A percentile compares a stretch with the other conserved stretches of the same genome.
phyloP scores from a whole-genome alignment of 179 eudicot genomes.

The Amaranthus tricolor region DNA sequence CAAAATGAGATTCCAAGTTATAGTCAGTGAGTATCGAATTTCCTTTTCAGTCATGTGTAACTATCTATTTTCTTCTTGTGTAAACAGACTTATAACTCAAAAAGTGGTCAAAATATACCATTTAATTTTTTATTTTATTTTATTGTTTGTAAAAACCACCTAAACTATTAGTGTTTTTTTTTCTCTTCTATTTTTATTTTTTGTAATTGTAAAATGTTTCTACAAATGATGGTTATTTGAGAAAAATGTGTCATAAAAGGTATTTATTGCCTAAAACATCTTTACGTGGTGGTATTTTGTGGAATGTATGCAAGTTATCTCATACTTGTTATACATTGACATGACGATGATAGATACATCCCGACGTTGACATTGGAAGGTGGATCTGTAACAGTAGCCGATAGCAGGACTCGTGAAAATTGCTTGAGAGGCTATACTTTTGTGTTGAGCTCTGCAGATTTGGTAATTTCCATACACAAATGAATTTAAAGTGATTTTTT shows the following conservation, averaged over 20 bases:
- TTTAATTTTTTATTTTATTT: too few species aligned
- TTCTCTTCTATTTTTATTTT: too few species aligned
- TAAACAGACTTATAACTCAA: too few species aligned
- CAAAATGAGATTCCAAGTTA: constrained; percentile 71
- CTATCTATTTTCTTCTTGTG: too few species aligned
- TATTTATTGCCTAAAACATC: too few species aligned
- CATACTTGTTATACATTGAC: constrained; percentile 4
- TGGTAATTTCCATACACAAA: constrained; percentile 39
- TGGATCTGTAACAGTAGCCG: constrained; percentile 61
- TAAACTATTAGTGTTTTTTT: too few species aligned
- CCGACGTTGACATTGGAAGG: constrained; percentile 78
- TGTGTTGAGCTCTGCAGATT: constrained; percentile 51
- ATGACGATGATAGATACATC: constrained; percentile 50
- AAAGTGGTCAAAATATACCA: too few species aligned
- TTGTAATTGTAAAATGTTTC: too few species aligned
- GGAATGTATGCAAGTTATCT: not conserved
- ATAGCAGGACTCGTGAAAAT: constrained; percentile 63
- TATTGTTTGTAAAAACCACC: too few species aligned
- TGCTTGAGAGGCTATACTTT: constrained; percentile 75
- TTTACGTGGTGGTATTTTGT: not conserved
- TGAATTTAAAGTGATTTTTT: not conserved
- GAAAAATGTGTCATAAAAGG: too few species aligned
- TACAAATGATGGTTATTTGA: too few species aligned
- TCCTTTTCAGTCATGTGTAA: not conserved
- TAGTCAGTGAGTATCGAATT: constrained; percentile 50